Evolutionary conservation across 2,329 filamentous ascomycete genomes (phyloP).

Genomic region (Venturia carpophila): DNA sequence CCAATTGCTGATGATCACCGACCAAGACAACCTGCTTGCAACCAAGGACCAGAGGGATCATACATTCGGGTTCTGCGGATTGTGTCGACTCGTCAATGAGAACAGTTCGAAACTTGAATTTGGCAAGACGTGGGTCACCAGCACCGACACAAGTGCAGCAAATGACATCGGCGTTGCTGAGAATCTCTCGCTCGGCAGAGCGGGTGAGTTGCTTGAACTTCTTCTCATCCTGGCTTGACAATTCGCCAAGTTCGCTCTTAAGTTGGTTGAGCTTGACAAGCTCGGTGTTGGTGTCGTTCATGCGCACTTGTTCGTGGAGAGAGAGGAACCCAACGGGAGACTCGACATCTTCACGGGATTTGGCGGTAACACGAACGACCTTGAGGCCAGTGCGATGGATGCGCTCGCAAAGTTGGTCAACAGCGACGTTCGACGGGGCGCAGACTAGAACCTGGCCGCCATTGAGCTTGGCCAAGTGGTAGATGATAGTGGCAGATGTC

Average conservation of each 20-base stretch:
- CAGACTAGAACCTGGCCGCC: slow-evolving; percentile 93
- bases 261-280: slow-evolving; percentile 86
- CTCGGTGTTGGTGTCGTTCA: slow-evolving; percentile 94
- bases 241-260: slow-evolving; percentile 82
- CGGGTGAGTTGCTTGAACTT: slow-evolving; percentile 95
- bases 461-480: slow-evolving; percentile 91
- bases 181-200: slow-evolving; percentile 86
- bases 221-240: slow-evolving; percentile 95
- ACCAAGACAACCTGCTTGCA: slow-evolving; percentile 99
- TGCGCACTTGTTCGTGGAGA: slow-evolving; percentile 91
- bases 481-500: slow-evolving; percentile 97
- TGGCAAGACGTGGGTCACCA: slow-evolving; percentile 86
- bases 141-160: slow-evolving; percentile 98
- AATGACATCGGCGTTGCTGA: slow-evolving; percentile 92
- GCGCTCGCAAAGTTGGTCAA: slow-evolving; percentile 95
- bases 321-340: slow-evolving; percentile 96
- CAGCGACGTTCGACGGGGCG: slow-evolving; percentile 94
- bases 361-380: slow-evolving; percentile 95
- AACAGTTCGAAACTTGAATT: slow-evolving; percentile 97
- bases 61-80: slow-evolving; percentile 95
- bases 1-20: slow-evolving; percentile 95
- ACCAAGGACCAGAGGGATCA: slow-evolving; percentile 93
- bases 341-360: slow-evolving; percentile 96
- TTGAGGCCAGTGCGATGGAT: slow-evolving; percentile 93
- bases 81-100: slow-evolving; percentile 98